A percentile compares a stretch with the other conserved stretches of the same genome.
Evolutionary conservation across 129 eudicot genomes (phyloP).

Genomic region (Pseudognaphalium luteoalbum): DNA sequence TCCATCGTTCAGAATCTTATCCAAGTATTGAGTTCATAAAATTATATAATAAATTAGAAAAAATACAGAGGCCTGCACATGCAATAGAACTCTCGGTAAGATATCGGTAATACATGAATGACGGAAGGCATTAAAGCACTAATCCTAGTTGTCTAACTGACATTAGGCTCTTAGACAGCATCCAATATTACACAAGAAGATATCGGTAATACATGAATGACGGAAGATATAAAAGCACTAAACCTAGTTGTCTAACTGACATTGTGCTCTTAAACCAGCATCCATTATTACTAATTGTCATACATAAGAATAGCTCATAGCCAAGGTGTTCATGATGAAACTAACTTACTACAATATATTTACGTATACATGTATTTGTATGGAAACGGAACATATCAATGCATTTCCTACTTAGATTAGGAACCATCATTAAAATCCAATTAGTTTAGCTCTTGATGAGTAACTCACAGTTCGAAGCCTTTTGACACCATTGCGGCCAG

Average conservation of each 20-base stretch:
- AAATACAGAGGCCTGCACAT: background rate
- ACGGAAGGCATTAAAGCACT: background rate
- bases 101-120: background rate
- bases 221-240: background rate
- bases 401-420: background rate
- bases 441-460: slow-evolving; percentile 1
- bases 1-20: background rate
- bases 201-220: background rate
- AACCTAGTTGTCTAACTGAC: background rate
- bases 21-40: background rate
- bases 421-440: background rate
- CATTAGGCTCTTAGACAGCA: background rate
- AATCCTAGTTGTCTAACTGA: background rate
- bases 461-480: slow-evolving; percentile 85
- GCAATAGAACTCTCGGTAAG: background rate
- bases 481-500: slow-evolving; percentile 99
- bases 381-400: background rate
- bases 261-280: background rate
- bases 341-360: background rate
- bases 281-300: background rate
- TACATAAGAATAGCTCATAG: background rate
- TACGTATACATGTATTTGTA: background rate
- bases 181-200: background rate
- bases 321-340: slow-evolving; percentile 2
- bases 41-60: background rate